Base-by-base conservation (phyloP, 208 protist genomes). In the Strigomonas culicis region DNA sequence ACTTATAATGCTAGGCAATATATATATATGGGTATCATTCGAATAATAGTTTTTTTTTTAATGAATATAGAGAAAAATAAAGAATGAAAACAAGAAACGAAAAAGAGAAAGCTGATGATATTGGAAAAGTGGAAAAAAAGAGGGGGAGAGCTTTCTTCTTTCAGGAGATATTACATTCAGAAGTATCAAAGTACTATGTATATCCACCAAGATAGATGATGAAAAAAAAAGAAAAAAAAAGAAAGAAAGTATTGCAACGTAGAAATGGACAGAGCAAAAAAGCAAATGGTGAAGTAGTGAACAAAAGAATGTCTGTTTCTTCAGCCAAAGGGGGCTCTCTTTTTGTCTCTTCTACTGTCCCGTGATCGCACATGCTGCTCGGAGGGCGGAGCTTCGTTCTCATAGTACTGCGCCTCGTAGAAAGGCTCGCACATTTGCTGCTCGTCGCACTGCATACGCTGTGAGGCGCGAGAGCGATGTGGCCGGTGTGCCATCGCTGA, bases 191-290 rank as follows among this genome's bases (percentile, higher is more conserved):
- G 10, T 39, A 10, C 10, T 13, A 39, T 39, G 34, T 39, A 39
- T 39, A 39, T 39, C 34, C 34, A 13, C n/a, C 47, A 53, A 8
- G 10, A 25, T 8, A 11, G 7, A 53, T 25, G 25, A 49, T 25
- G 6, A 66, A 66, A 47, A 66, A 46, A 47, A 46, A 59, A 57
- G 24, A 58, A 65, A 47, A 62, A 70, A 39, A 69, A 67, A 70
- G 24, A 59, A 59, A 66, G 53, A 61, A 39, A 53, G 34, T 11
- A 50, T 8, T 27, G 6, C 8, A 10, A 6, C 11, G 19, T 6
- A 19, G 6, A 66, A 66, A 47, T 59, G 30, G 31, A 46, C 49
- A 57, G 24, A 58, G 61, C 32, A 62, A 70, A 39, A 69, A 67
- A 70, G 24, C 50, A 59, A 66, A 61, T 32, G 53, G 34, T 11